Evolutionary conservation across 495 filamentous ascomycete species (phyloP).

Genomic region (Pseudoneurospora amorphoporcata): DNA sequence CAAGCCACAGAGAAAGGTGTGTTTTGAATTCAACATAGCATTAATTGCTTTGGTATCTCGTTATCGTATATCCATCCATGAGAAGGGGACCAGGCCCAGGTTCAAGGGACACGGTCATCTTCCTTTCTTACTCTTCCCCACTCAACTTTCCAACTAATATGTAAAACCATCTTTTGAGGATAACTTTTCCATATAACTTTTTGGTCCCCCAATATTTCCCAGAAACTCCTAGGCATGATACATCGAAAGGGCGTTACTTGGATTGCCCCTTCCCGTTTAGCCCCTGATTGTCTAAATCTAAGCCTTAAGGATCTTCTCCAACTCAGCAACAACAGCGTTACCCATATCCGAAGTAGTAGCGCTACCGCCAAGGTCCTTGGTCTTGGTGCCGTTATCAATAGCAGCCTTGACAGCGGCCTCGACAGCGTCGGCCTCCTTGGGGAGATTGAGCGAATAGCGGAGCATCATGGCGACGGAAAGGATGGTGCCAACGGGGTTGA

Average conservation of each 20-base stretch:
- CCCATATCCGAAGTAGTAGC: conserved; percentile 68
- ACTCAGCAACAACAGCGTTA: conserved; percentile 64
- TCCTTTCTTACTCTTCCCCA: not conserved
- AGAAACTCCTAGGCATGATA: not conserved
- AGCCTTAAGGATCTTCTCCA: conserved; percentile 45
- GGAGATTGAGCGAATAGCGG: conserved; percentile 73
- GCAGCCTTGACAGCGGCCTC: conserved; percentile 72
- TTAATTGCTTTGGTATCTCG: not conserved
- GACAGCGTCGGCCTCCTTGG: conserved; percentile 58
- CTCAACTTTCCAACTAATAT: not conserved
- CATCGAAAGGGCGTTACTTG: not conserved
- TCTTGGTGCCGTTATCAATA: conserved; percentile 64
- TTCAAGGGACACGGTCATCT: not conserved
- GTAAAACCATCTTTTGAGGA: not conserved
- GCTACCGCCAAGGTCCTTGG: conserved; percentile 69
- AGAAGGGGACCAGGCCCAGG: not conserved
- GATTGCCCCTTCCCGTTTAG: not conserved
- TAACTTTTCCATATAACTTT: not conserved
- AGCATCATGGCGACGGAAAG: conserved; percentile 89
- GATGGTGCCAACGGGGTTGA: conserved; percentile 76
- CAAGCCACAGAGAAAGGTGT: not conserved
- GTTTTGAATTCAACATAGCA: not conserved
- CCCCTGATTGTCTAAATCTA: not conserved
- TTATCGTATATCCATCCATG: not conserved
- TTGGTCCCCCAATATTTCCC: not conserved